Conservation (phyloP, 257 asterid genomes). For the Plantago elongata region DNA sequence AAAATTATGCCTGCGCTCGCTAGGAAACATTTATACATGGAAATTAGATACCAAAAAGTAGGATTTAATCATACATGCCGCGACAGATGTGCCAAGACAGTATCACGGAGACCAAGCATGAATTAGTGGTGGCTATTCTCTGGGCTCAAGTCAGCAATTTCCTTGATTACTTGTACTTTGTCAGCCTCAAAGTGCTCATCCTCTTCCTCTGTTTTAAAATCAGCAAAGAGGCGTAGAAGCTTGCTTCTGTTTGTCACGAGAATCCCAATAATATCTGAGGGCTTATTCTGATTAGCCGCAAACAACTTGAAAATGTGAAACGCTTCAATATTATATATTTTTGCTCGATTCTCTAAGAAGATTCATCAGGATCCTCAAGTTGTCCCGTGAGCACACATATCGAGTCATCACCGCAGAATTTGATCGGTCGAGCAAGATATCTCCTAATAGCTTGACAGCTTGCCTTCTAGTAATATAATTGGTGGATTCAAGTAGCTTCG, state of each 20-base stretch:
- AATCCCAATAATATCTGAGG: slow-evolving; percentile 74
- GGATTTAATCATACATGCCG: slow-evolving; percentile 28
- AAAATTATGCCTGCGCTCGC: slow-evolving; percentile 9
- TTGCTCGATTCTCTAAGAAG: slow-evolving; percentile 90
- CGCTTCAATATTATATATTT: slow-evolving; percentile 86
- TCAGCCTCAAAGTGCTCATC: slow-evolving; percentile 89
- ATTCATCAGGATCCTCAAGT: slow-evolving; percentile 93
- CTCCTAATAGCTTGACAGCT: slow-evolving; percentile 86
- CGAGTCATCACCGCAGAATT: slow-evolving; percentile 79
- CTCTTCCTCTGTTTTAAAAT: slow-evolving; percentile 81
- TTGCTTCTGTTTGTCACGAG: slow-evolving; percentile 72
- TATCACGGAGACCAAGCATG: too few relatives aligned
- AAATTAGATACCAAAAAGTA: slow-evolving; percentile 12
- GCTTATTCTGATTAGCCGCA: slow-evolving; percentile 87
- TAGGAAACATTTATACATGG: slow-evolving; percentile 23
- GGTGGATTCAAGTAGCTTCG: slow-evolving; percentile 73
- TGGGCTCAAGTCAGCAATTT: slow-evolving; percentile 81
- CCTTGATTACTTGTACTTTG: slow-evolving; percentile 80
- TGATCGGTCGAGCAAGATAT: slow-evolving; percentile 83
- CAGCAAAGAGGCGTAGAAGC: slow-evolving; percentile 81
- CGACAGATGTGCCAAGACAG: neutral
- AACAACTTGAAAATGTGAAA: slow-evolving; percentile 92
- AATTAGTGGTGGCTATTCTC: slow-evolving; percentile 19
- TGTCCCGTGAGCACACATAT: slow-evolving; percentile 78
- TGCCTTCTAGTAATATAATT: slow-evolving; percentile 90